Percentiles rank a stretch among this genome's conserved stretches.
These are phyloP conservation scores for Salix purpurea DNA, from an alignment of 345 rosid species.

Conservation along the genomic window DNA sequence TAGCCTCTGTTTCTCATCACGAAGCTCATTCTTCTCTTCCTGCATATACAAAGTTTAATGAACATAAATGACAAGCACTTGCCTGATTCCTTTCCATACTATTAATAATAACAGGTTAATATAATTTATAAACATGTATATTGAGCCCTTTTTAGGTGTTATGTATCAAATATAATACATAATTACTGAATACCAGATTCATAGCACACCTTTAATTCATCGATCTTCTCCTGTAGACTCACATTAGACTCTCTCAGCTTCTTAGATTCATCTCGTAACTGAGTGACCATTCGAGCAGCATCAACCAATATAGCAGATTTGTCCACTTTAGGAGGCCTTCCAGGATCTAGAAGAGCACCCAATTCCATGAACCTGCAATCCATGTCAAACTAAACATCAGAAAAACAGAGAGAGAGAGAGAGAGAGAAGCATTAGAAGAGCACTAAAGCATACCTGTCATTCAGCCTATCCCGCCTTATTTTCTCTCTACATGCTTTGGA, in stretches of 20 bases:
- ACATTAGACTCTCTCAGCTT: slow-evolving; percentile 25
- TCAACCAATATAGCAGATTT: slow-evolving; percentile 31
- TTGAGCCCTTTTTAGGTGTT: not conserved
- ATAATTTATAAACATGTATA: not conserved
- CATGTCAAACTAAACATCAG: not conserved
- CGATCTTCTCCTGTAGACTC: slow-evolving; percentile 27
- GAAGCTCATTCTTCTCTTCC: slow-evolving; percentile 31
- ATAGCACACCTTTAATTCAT: slow-evolving; percentile 31
- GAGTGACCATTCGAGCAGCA: slow-evolving; percentile 30
- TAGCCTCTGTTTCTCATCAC: slow-evolving; percentile 29
- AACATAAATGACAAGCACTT: not conserved
- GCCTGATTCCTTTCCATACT: not conserved
- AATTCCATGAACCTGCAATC: slow-evolving; percentile 34
- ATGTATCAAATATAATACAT: not conserved
- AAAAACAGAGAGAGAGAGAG: not conserved
- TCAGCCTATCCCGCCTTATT: slow-evolving; percentile 20
- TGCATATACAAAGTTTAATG: slow-evolving; percentile 1
- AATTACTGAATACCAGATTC: not conserved
- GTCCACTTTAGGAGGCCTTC: slow-evolving; percentile 32
- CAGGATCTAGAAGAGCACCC: slow-evolving; percentile 32
- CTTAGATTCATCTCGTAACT: slow-evolving; percentile 23
- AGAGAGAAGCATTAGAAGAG: not conserved
- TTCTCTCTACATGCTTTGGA: slow-evolving; percentile 29
- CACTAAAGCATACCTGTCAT: slow-evolving; percentile 22
- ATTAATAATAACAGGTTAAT: not conserved